Percentiles rank a stretch among this genome's conserved stretches.
Evolutionary conservation across 2,329 filamentous ascomycete genomes (phyloP).

Genomic region (Penicillium thymicola): DNA sequence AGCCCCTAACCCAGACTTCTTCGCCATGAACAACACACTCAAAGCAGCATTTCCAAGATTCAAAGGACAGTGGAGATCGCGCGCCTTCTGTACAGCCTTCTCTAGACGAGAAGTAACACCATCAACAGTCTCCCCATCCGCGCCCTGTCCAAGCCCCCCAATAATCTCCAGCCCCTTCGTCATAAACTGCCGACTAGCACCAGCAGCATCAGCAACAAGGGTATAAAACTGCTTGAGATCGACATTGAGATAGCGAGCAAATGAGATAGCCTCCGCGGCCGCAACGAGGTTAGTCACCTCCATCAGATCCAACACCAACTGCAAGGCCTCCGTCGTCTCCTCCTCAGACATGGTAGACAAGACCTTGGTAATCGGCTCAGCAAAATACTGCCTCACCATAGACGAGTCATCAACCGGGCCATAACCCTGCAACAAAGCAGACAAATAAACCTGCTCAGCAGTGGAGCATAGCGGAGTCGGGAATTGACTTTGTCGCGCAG

Average conservation of each 20-base stretch:
- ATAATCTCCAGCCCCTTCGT: conserved; percentile 39
- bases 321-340: conserved; percentile 34
- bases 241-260: conserved; percentile 46
- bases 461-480: conserved; percentile 59
- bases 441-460: conserved; percentile 64
- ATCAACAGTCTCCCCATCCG: conserved; percentile 32
- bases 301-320: conserved; percentile 45
- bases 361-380: conserved; percentile 42
- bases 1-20: conserved; percentile 30
- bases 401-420: conserved; percentile 54
- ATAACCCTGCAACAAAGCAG: conserved; percentile 57
- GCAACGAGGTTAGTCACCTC: conserved; percentile 50
- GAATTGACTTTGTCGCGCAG: conserved; percentile 57
- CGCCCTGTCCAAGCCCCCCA: conserved; percentile 26
- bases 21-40: conserved; percentile 33
- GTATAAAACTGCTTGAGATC: conserved; percentile 46
- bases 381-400: conserved; percentile 53
- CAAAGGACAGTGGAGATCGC: conserved; percentile 39
- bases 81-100: conserved; percentile 43
- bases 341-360: conserved; percentile 31
- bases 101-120: conserved; percentile 39
- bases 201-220: conserved; percentile 49
- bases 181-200: conserved; percentile 46
- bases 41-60: conserved; percentile 39
- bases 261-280: conserved; percentile 48